A percentile compares a stretch with the other conserved stretches of the same genome.
phyloP scores from a whole-genome alignment of 169 alveolate genomes.

The Plasmodium knowlesi region DNA sequence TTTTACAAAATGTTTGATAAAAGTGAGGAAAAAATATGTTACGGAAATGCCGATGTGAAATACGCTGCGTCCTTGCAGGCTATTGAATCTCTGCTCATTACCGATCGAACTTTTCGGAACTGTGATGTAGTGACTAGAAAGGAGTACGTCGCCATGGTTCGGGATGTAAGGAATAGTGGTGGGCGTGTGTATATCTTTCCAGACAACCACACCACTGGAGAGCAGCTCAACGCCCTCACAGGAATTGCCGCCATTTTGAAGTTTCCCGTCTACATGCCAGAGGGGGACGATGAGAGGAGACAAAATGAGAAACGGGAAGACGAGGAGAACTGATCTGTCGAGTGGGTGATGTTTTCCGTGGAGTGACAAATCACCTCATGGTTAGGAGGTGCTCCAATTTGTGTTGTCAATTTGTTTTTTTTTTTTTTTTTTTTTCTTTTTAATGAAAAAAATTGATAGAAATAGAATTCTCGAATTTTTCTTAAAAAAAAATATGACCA shows the following conservation, averaged over 20 bases:
- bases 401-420: neutral
- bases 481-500: too few species aligned
- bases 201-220: slow-evolving; percentile 82
- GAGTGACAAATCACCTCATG: neutral
- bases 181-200: slow-evolving; percentile 77
- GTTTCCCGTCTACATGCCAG: slow-evolving; percentile 21
- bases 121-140: slow-evolving; percentile 74
- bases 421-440: too few species aligned
- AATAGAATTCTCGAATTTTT: too few species aligned
- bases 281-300: neutral
- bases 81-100: slow-evolving; percentile 76
- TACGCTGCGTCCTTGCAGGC: slow-evolving; percentile 76
- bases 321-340: neutral
- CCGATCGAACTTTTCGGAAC: slow-evolving; percentile 77
- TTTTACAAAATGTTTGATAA: slow-evolving; percentile 54
- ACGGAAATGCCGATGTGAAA: slow-evolving; percentile 16
- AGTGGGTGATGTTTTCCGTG: neutral
- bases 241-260: slow-evolving; percentile 82
- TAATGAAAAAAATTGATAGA: too few species aligned
- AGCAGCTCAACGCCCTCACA: slow-evolving; percentile 77
- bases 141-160: slow-evolving; percentile 59
- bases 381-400: neutral
- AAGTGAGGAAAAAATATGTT: slow-evolving; percentile 33
- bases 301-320: neutral
- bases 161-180: slow-evolving; percentile 76